A percentile compares a stretch with the other conserved stretches of the same genome.
phyloP scores from a whole-genome alignment of 768 basidiomycete genomes.

The Lactarius vividus region DNA sequence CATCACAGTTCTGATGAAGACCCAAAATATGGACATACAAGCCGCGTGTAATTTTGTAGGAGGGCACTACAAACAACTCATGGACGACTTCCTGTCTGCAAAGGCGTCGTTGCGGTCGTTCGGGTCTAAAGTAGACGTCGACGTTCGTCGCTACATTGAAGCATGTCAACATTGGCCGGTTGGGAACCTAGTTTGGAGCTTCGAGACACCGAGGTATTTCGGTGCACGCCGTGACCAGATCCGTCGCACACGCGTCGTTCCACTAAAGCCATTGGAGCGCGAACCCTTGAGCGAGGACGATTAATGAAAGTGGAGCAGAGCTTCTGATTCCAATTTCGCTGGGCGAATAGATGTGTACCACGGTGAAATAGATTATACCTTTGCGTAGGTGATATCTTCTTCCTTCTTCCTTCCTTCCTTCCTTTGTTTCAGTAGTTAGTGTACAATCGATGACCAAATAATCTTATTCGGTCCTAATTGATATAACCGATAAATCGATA shows the following conservation, averaged over 20 bases:
- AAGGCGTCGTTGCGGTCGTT: slow-evolving; percentile 49
- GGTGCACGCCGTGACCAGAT: slow-evolving; percentile 53
- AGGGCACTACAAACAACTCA: slow-evolving; percentile 46
- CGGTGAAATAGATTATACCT: not conserved
- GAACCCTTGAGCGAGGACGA: slow-evolving; percentile 25
- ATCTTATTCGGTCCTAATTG: not conserved
- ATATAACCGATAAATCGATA: slow-evolving; percentile 1
- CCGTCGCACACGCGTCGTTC: slow-evolving; percentile 31
- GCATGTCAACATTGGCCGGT: slow-evolving; percentile 58
- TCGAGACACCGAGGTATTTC: slow-evolving; percentile 68
- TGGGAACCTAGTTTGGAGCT: slow-evolving; percentile 67
- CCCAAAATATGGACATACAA: slow-evolving; percentile 52
- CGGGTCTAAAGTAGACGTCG: slow-evolving; percentile 46
- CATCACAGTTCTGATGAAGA: slow-evolving; percentile 64
- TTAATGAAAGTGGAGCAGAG: slow-evolving; percentile 5
- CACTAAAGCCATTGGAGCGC: slow-evolving; percentile 26
- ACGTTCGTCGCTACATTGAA: slow-evolving; percentile 52
- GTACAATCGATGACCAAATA: not conserved
- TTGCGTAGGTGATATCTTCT: not conserved
- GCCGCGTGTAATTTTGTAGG: slow-evolving; percentile 58
- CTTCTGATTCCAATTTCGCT: not conserved
- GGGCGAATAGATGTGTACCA: not conserved
- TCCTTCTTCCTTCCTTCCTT: not conserved
- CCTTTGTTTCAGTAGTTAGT: not conserved
- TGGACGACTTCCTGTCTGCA: slow-evolving; percentile 48